Evolutionary conservation across 495 filamentous ascomycete species (phyloP).

Genomic region (Astrothelium subdiscretum): DNA sequence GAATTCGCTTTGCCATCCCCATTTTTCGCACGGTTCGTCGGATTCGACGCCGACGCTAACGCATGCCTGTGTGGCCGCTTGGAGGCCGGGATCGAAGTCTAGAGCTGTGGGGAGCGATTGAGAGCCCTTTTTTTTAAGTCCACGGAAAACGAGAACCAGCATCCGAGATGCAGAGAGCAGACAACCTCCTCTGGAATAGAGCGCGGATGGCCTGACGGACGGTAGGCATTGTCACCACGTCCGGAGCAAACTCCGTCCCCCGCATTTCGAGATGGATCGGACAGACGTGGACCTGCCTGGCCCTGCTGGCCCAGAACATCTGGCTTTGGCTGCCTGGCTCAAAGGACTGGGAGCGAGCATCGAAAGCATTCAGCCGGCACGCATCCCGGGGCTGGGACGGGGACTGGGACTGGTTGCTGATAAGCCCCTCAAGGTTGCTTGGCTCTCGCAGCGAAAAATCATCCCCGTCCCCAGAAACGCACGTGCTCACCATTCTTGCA

Average conservation of each 20-base stretch:
- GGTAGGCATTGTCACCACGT: neutral
- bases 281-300: neutral
- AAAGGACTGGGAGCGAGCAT: conserved; percentile 14
- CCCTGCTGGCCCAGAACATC: neutral
- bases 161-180: too few species aligned
- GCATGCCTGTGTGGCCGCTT: too few species aligned
- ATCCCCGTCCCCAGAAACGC: conserved; percentile 8
- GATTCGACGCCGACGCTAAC: neutral
- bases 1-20: neutral
- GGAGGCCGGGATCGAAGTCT: too few species aligned
- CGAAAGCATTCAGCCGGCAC: conserved; percentile 45
- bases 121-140: too few species aligned
- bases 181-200: too few species aligned
- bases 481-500: conserved; percentile 7
- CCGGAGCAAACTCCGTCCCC: neutral
- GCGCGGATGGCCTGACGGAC: too few species aligned
- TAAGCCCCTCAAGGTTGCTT: conserved; percentile 48
- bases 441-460: neutral
- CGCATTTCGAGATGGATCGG: neutral
- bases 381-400: conserved; percentile 41
- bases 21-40: neutral
- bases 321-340: neutral
- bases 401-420: conserved; percentile 66
- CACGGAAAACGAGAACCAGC: too few species aligned
- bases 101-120: too few species aligned